Evolutionary conservation across 805 yeast species (phyloP).

Genomic region (Starmerella apis): DNA sequence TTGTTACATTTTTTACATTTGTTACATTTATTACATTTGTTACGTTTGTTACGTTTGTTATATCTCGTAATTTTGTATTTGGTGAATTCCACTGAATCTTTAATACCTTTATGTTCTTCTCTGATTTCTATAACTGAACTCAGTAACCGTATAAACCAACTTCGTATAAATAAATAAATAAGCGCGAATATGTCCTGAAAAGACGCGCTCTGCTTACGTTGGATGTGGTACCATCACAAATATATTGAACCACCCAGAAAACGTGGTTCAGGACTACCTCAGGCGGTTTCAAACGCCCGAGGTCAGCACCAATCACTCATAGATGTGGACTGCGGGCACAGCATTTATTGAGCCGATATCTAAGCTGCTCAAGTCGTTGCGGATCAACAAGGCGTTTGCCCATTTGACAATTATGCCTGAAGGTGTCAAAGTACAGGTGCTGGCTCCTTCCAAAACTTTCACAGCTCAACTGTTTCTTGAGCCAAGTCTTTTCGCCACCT

Average conservation of each 20-base stretch:
- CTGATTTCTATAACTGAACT: no score
- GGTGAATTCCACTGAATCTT: no score
- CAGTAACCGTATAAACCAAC: neutral
- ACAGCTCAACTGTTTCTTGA: constrained; percentile 20
- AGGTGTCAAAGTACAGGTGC: constrained; percentile 16
- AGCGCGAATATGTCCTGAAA: no score
- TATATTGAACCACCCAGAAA: neutral
- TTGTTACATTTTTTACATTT: no score
- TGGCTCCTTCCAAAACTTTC: constrained; percentile 18
- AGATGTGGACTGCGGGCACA: constrained; percentile 21
- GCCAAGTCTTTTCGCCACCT: constrained; percentile 20
- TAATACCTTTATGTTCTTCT: no score
- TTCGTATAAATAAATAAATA: no score
- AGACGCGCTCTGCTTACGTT: neutral
- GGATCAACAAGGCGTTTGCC: constrained; percentile 9
- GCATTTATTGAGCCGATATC: constrained; percentile 18
- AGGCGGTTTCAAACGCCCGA: neutral
- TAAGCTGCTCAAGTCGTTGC: constrained; percentile 16
- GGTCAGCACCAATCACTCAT: neutral
- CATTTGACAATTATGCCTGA: constrained; percentile 5
- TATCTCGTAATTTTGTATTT: no score
- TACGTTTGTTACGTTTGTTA: no score
- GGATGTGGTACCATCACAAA: neutral
- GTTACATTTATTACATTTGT: no score
- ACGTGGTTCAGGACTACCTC: neutral